Conservation (phyloP, 345 rosid species). For the Isatis tinctoria region DNA sequence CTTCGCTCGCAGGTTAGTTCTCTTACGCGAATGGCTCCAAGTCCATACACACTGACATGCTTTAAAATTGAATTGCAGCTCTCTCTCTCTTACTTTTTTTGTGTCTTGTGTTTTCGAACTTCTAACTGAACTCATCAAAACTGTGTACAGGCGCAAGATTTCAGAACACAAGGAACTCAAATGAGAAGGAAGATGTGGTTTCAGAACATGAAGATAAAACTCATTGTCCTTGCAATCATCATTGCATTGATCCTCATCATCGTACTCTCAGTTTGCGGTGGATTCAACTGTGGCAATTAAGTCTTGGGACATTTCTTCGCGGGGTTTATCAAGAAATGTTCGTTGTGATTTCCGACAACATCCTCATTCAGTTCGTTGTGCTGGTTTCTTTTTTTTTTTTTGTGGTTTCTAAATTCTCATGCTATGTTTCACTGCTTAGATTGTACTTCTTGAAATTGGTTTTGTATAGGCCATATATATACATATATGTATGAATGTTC, state of each 20-base stretch:
- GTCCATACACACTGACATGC: not conserved
- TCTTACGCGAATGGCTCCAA: constrained; percentile 7
- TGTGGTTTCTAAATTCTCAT: constrained; percentile 16
- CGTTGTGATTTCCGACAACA: not conserved
- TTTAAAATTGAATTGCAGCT: not conserved
- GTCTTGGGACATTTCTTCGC: not conserved
- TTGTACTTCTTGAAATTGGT: constrained; percentile 23
- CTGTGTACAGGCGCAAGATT: constrained; percentile 71
- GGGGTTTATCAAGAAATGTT: not conserved
- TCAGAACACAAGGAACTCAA: constrained; percentile 79
- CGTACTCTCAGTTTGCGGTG: constrained; percentile 71
- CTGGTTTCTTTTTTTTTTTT: not conserved
- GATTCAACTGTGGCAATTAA: constrained; percentile 60
- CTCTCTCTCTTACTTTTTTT: not conserved
- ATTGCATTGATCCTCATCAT: constrained; percentile 72
- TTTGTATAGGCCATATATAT: constrained; percentile 29
- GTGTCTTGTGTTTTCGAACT: not conserved
- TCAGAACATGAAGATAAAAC: constrained; percentile 93
- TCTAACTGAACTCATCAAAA: not conserved
- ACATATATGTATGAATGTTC: constrained; percentile 21
- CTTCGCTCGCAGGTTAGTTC: constrained; percentile 83
- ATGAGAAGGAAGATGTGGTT: constrained; percentile 91
- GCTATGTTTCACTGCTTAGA: constrained; percentile 20
- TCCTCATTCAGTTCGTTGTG: constrained; percentile 16
- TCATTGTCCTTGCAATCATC: constrained; percentile 73